Conservation (phyloP, 352 stramenopile genomes). For the Phytophthora sp. region DNA sequence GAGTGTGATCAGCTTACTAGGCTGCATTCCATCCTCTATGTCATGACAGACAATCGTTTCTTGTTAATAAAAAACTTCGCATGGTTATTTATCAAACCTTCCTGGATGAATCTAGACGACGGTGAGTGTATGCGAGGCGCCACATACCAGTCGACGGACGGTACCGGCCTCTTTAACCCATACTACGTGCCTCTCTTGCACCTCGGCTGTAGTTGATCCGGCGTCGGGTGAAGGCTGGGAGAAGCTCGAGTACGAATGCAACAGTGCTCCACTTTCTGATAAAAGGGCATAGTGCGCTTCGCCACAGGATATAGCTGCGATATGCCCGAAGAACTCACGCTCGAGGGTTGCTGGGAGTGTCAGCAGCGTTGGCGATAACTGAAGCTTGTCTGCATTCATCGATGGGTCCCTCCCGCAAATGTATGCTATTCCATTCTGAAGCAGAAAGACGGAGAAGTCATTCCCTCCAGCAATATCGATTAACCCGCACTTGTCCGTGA, state of each 20-base stretch:
- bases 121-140: constrained; percentile 48
- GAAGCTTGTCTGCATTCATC: constrained; percentile 15
- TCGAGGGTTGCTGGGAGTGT: constrained; percentile 24
- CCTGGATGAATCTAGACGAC: constrained; percentile 11
- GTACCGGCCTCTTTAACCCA: constrained; percentile 27
- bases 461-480: constrained; percentile 43
- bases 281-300: constrained; percentile 53
- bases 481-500: constrained; percentile 24
- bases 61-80: no score
- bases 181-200: constrained; percentile 23
- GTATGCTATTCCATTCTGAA: constrained; percentile 37
- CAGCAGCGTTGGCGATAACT: constrained; percentile 40
- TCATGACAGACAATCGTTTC: no score
- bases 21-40: no score
- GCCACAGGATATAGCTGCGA: constrained; percentile 46
- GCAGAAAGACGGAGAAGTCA: constrained; percentile 50
- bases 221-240: constrained; percentile 19
- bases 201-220: constrained; percentile 20
- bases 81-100: background rate
- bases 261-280: constrained; percentile 32
- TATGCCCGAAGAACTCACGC: constrained; percentile 28
- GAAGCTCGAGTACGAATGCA: constrained; percentile 31
- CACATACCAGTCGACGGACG: constrained; percentile 41
- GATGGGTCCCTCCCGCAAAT: constrained; percentile 50
- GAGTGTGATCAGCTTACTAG: no score